Percentiles rank a stretch among this genome's conserved stretches.
These are phyloP conservation scores for Neurospora africana DNA, from an alignment of 495 filamentous ascomycete genomes.

Conservation along the genomic window DNA sequence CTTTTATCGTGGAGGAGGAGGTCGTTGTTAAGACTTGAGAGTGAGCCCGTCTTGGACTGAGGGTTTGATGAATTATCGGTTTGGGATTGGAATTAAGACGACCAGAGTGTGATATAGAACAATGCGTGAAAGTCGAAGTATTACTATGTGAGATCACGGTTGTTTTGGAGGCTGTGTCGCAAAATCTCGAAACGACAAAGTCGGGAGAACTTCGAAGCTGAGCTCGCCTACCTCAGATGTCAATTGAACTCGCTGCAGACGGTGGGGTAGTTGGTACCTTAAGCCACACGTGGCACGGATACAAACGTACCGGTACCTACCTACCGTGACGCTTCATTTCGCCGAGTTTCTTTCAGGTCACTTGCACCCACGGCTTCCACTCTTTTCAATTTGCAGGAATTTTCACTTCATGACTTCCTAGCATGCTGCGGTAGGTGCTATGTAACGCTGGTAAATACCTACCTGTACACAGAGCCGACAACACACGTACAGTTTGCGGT, in stretches of 20 bases:
- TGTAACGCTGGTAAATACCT: not conserved
- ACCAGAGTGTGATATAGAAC: not conserved
- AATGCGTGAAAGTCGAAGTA: not conserved
- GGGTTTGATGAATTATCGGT: not conserved
- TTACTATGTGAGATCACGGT: not conserved
- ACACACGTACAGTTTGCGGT: not conserved
- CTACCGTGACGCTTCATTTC: not conserved
- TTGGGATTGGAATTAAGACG: not conserved
- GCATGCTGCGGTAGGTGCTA: not conserved
- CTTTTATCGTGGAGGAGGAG: not conserved
- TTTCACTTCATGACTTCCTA: not conserved
- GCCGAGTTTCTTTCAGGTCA: not conserved
- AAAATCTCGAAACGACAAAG: not conserved
- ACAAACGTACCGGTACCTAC: not conserved
- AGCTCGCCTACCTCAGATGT: not conserved
- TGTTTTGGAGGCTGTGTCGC: not conserved
- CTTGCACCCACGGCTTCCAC: not conserved
- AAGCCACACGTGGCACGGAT: not conserved
- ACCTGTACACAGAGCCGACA: not conserved
- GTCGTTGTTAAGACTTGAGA: not conserved
- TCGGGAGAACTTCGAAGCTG: not conserved
- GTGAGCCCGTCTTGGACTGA: not conserved
- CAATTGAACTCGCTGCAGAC: not conserved
- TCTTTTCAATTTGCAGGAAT: not conserved
- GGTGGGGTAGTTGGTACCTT: not conserved